Evolutionary conservation across 257 asterid species (phyloP).

Genomic region (Linaria vulgaris): DNA sequence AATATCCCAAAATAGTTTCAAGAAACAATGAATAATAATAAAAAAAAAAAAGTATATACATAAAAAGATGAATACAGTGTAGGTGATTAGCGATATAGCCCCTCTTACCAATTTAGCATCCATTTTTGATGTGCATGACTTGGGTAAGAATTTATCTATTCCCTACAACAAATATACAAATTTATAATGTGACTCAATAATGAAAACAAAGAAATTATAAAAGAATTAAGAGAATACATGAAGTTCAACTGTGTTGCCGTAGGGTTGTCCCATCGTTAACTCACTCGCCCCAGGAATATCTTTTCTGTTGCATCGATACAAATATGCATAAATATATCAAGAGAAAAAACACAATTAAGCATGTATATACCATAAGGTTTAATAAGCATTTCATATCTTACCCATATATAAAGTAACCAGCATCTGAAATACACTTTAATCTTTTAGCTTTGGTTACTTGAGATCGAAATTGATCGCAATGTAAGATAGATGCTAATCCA

Average conservation of each 20-base stretch:
- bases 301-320: not conserved
- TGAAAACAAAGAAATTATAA: not conserved
- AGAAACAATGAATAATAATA: not conserved
- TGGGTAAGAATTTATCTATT: not conserved
- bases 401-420: slow-evolving; percentile 23
- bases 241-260: not conserved
- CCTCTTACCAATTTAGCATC: slow-evolving; percentile 7
- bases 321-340: not conserved
- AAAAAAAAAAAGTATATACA: too few relatives aligned
- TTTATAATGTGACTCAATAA: not conserved
- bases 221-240: slow-evolving; percentile 13
- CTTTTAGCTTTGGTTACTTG: slow-evolving; percentile 10
- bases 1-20: not conserved
- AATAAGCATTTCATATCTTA: not conserved
- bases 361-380: not conserved
- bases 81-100: not conserved
- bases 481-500: slow-evolving; percentile 24
- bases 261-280: not conserved
- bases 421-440: slow-evolving; percentile 32
- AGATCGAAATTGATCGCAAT: slow-evolving; percentile 25
- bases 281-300: not conserved
- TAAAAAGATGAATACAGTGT: not conserved
- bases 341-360: not conserved
- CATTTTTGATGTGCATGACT: slow-evolving; percentile 17
- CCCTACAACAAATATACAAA: not conserved